phyloP scores from a whole-genome alignment of 1,284 basidiomycete species.

The Leccinum fallax region DNA sequence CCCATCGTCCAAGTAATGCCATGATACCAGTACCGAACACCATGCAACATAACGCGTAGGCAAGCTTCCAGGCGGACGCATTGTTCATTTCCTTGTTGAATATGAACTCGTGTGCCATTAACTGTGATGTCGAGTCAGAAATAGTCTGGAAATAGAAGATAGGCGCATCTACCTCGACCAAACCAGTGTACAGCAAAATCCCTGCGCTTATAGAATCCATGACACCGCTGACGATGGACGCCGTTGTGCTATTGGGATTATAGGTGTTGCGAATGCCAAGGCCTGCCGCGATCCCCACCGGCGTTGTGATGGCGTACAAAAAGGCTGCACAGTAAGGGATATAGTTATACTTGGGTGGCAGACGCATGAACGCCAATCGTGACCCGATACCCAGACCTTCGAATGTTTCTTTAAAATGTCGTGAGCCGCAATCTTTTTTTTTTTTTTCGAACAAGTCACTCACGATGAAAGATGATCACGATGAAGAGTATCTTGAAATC shows the following conservation, averaged over 20 bases:
- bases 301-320: constrained; percentile 81
- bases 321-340: constrained; percentile 67
- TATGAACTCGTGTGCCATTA: constrained; percentile 91
- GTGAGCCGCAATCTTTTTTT: constrained; percentile 7
- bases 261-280: constrained; percentile 83
- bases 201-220: constrained; percentile 88
- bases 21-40: constrained; percentile 77
- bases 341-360: constrained; percentile 62
- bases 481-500: constrained; percentile 86
- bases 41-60: constrained; percentile 77
- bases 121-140: constrained; percentile 40
- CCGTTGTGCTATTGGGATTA: constrained; percentile 75
- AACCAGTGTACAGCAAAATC: constrained; percentile 88
- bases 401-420: constrained; percentile 67
- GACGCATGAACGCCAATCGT: constrained; percentile 72
- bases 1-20: constrained; percentile 87
- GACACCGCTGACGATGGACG: constrained; percentile 81
- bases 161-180: constrained; percentile 69
- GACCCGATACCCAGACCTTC: constrained; percentile 91
- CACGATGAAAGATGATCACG: constrained; percentile 91
- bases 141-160: not conserved
- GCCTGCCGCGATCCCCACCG: constrained; percentile 82
- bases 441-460: constrained; percentile 24
- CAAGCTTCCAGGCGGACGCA: constrained; percentile 61
- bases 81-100: constrained; percentile 85